Evolutionary conservation across 371 early-diverging fungal species (phyloP).

Genomic region (Catenaria anguillulae): DNA sequence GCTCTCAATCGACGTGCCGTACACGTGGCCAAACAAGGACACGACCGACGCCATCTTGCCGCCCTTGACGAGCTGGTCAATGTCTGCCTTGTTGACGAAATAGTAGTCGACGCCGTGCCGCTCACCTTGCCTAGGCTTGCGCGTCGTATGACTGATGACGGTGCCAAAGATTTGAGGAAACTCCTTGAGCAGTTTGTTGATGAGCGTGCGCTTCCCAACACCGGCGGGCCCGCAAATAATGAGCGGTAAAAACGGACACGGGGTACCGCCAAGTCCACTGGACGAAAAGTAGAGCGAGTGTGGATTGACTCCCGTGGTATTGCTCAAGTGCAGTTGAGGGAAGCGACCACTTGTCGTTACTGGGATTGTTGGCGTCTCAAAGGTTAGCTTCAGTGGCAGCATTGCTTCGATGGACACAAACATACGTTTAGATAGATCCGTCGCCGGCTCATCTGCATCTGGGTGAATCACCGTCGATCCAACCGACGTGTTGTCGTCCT

Average conservation of each 20-base stretch:
- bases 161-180: constrained; percentile 17
- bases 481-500: too few species aligned
- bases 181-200: constrained; percentile 16
- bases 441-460: too few species aligned
- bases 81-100: constrained; percentile 23
- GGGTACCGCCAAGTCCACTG: neutral
- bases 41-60: constrained; percentile 24
- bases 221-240: constrained; percentile 24
- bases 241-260: constrained; percentile 8
- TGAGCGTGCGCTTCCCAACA: constrained; percentile 29
- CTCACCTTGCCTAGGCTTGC: constrained; percentile 23
- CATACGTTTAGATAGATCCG: too few species aligned
- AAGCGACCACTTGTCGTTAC: too few species aligned
- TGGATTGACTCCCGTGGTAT: too few species aligned
- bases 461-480: too few species aligned
- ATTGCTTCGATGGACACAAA: too few species aligned
- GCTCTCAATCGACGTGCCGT: constrained; percentile 35
- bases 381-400: too few species aligned
- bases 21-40: constrained; percentile 29
- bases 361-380: too few species aligned
- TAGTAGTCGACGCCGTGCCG: constrained; percentile 25
- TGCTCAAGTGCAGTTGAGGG: neutral
- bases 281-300: neutral
- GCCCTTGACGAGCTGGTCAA: constrained; percentile 13
- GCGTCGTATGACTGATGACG: constrained; percentile 27